These are phyloP conservation scores for Aspergillus floridensis DNA, from an alignment of 2,329 filamentous ascomycete genomes.

Conservation along the genomic window DNA sequence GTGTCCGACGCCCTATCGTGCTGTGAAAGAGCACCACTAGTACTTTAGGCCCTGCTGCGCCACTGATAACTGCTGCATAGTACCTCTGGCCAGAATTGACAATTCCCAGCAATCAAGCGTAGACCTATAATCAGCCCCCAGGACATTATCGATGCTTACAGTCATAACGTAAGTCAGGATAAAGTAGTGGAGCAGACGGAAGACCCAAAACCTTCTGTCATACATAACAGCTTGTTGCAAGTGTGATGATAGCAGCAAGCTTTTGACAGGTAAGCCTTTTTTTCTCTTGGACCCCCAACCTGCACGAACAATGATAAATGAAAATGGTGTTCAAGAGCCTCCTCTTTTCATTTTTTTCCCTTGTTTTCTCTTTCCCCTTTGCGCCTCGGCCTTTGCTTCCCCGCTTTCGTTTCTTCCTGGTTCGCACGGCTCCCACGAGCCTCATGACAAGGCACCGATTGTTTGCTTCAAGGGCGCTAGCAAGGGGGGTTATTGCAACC, in stretches of 20 bases:
- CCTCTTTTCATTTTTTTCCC: too few species aligned
- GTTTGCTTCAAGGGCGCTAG: not conserved
- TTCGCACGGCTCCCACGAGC: not conserved
- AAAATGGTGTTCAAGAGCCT: too few species aligned
- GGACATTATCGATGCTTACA: not conserved
- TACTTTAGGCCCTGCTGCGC: not conserved
- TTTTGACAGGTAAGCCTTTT: not conserved
- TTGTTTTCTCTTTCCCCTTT: too few species aligned
- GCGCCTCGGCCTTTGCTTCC: too few species aligned
- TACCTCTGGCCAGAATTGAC: too few species aligned
- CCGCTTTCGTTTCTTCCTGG: not conserved
- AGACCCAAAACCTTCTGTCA: not conserved
- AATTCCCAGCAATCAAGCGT: too few species aligned
- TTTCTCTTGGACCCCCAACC: not conserved
- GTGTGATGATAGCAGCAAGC: not conserved
- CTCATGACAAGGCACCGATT: not conserved
- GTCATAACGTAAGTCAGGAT: not conserved
- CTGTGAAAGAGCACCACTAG: not conserved
- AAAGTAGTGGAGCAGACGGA: not conserved
- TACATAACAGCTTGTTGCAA: too few species aligned
- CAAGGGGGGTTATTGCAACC: not conserved
- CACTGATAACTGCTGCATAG: not conserved
- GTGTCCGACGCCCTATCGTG: not conserved
- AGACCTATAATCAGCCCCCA: too few species aligned
- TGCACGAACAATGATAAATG: too few species aligned